A percentile compares a stretch with the other conserved stretches of the same genome.
phyloP scores from a whole-genome alignment of 305 asterid species.

The Solanum chacoense region DNA sequence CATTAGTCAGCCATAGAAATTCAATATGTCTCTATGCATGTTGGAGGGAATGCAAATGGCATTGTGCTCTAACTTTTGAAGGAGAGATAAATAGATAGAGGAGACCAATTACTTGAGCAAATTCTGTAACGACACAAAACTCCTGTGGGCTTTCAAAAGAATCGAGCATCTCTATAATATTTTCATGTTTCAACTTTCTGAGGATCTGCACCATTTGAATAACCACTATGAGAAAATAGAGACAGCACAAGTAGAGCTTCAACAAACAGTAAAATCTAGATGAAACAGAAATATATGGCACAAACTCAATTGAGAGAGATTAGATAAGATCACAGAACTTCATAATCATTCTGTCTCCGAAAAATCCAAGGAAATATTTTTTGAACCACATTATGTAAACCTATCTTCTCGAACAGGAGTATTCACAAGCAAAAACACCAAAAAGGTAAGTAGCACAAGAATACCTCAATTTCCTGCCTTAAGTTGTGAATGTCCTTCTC shows the following conservation, averaged over 20 bases:
- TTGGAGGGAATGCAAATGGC: neutral
- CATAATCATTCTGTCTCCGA: neutral
- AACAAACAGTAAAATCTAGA: neutral
- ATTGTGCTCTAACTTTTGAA: slow-evolving; percentile 5
- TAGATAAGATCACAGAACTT: neutral
- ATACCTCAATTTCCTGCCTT: slow-evolving; percentile 96
- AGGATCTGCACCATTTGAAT: slow-evolving; percentile 50
- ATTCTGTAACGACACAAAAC: slow-evolving; percentile 97
- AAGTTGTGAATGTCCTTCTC: slow-evolving; percentile 91
- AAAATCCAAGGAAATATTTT: neutral
- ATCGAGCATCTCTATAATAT: slow-evolving; percentile 91
- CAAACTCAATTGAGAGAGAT: neutral
- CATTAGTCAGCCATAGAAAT: slow-evolving; percentile 9
- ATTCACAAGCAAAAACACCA: neutral
- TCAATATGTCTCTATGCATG: neutral
- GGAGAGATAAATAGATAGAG: slow-evolving; percentile 2
- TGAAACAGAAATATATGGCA: neutral
- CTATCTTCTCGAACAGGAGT: neutral
- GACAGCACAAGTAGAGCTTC: neutral
- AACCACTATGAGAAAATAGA: slow-evolving; percentile 8
- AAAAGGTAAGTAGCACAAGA: neutral
- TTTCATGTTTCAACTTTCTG: slow-evolving; percentile 90
- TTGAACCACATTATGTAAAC: neutral
- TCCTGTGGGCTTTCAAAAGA: slow-evolving; percentile 95
- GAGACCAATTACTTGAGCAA: slow-evolving; percentile 57